Evolutionary conservation across 805 yeast genomes (phyloP), one percentile per base, ranked within the genome.

Genomic region (Helenozyma baotianmanensis): DNA sequence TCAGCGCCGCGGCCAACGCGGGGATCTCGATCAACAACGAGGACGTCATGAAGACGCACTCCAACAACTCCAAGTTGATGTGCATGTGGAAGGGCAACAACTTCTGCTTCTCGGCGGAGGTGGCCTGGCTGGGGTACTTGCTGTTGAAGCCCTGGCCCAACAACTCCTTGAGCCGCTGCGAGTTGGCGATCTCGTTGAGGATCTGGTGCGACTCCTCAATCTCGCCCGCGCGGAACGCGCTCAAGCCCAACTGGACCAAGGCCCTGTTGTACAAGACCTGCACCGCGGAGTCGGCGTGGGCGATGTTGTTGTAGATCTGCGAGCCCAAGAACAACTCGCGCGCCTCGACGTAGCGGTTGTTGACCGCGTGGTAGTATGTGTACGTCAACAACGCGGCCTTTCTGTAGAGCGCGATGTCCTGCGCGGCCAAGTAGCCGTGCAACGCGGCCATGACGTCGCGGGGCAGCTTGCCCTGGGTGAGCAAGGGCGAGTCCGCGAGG

Each of bases 11-110:
- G 68, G 69, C 70, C 50, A 87, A 77, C 54, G 76, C 78, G 23
- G 99, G 98, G 40, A 92, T 80, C 69, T 94, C 98, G 47, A 86
- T 76, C 55, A 92, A 74, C 62, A 92, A 69, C 19, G 95, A 85
- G 38, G 86, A 72, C 9, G 97, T 92, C 70, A 88, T 76, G 72
- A 82, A 90, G 29, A 86, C 95, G 57, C 94, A 83, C 65, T 92
- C 98, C 46, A 92, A 74, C 53, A 92, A 77, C 70, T 94, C 97
- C 50, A 90, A 70, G 64, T 92, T 92, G 61, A 92, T 90, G 66
- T 92, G 99, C 84, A 87, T 88, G 67, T 92, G 98, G 82, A 83
- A 92, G 38, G 99, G 99, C 57, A 92, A 72, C 58, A 88, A 75
- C 57, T 89, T 80, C 63, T 81, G 90, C 51, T 72, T 77, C 54